These are phyloP conservation scores for Aspergillus sp. DNA, from an alignment of 2,329 filamentous ascomycete species.

Conservation along the genomic window DNA sequence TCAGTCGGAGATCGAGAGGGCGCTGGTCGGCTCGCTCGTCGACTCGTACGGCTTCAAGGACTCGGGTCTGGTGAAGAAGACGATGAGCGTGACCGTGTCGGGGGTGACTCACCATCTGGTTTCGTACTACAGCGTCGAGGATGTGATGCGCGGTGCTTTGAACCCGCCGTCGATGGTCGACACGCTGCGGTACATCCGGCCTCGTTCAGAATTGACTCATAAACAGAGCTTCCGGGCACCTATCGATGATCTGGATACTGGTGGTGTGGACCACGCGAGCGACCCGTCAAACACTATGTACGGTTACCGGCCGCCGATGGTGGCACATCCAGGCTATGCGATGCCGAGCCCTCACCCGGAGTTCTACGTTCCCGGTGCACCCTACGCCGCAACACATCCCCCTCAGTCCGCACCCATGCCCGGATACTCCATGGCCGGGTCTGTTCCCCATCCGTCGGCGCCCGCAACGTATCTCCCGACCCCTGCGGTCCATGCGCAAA, in stretches of 20 bases:
- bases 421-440: slow-evolving; percentile 25
- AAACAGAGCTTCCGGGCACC: slow-evolving; percentile 59
- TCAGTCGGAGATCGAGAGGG: slow-evolving; percentile 43
- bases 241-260: slow-evolving; percentile 50
- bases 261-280: slow-evolving; percentile 27
- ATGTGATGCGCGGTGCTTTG: slow-evolving; percentile 58
- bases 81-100: slow-evolving; percentile 67
- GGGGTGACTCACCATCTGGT: slow-evolving; percentile 76
- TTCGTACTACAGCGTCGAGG: slow-evolving; percentile 76
- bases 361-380: slow-evolving; percentile 28
- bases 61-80: slow-evolving; percentile 81
- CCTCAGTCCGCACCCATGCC: slow-evolving; percentile 24
- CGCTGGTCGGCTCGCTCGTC: slow-evolving; percentile 71
- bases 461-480: slow-evolving; percentile 23
- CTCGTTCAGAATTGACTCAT: slow-evolving; percentile 49
- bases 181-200: slow-evolving; percentile 41
- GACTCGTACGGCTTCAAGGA: slow-evolving; percentile 84
- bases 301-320: slow-evolving; percentile 31
- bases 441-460: slow-evolving; percentile 27
- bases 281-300: slow-evolving; percentile 32
- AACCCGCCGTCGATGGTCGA: slow-evolving; percentile 49
- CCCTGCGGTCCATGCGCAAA: slow-evolving; percentile 18
- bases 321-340: slow-evolving; percentile 25
- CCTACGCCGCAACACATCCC: slow-evolving; percentile 26
- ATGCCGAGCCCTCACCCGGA: slow-evolving; percentile 26